phyloP scores from a whole-genome alignment of 495 filamentous ascomycete genomes.

The Thermothielavioides terrestris region DNA sequence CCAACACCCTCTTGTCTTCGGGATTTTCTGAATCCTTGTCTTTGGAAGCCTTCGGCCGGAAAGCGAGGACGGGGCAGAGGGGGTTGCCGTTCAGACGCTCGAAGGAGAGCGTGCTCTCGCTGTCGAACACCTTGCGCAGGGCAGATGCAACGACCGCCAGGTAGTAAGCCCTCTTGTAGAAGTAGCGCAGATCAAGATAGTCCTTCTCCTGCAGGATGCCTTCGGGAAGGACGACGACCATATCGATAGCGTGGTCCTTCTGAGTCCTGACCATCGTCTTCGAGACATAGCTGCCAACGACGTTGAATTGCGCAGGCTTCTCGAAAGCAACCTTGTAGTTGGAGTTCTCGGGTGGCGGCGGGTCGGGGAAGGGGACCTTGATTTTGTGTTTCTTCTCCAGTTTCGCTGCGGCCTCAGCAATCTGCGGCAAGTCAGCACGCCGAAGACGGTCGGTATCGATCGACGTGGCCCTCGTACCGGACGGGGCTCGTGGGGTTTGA shows the following conservation, averaged over 20 bases:
- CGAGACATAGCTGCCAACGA: conserved; percentile 78
- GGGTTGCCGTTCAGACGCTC: conserved; percentile 65
- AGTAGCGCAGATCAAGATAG: conserved; percentile 86
- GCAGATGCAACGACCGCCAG: conserved; percentile 67
- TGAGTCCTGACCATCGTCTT: conserved; percentile 60
- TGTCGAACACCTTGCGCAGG: conserved; percentile 48
- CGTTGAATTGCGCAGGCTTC: conserved; percentile 70
- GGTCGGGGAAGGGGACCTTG: conserved; percentile 71
- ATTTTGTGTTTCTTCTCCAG: conserved; percentile 58
- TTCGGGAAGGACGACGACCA: conserved; percentile 76
- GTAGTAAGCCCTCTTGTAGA: conserved; percentile 90
- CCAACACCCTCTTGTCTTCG: conserved; percentile 19
- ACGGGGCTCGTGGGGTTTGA: conserved; percentile 48
- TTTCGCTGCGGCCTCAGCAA: conserved; percentile 55
- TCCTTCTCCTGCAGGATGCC: conserved; percentile 87
- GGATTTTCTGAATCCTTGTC: conserved; percentile 5
- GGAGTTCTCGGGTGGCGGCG: conserved; percentile 58
- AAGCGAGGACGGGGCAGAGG: conserved; percentile 62
- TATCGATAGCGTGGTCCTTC: conserved; percentile 55
- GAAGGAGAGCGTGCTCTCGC: conserved; percentile 52
- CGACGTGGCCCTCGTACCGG: conserved; percentile 34
- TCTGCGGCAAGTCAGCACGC: conserved; percentile 30
- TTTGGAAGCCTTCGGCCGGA: conserved; percentile 27
- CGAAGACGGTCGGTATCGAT: not conserved
- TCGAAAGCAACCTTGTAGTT: conserved; percentile 75